Base-by-base conservation (phyloP, 495 filamentous ascomycete genomes). In the Ramalina peruviana region DNA sequence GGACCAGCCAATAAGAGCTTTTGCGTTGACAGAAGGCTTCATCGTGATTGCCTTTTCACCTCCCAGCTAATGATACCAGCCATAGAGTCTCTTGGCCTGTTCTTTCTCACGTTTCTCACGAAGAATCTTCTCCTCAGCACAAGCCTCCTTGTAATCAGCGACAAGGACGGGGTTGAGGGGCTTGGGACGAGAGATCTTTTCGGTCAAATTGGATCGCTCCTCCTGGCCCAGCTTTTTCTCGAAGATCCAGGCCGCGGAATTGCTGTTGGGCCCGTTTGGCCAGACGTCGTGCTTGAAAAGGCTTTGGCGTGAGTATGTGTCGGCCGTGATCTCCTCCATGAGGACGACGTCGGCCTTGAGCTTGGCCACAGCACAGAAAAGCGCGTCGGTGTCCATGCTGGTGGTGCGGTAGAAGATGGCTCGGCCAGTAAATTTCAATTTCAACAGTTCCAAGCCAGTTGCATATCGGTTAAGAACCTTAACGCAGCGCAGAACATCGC, bases 391-490 rank as follows among this genome's bases (percentile, higher is more conserved):
- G 17, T 27, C 45, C 27, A 48, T 37, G 26, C 25, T 49, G 26
- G n/a, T 23, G n/a, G 9, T 21, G 12, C 25, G 36, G 7, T 42
- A 25, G 15, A 56, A 45, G 26, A 42, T 50, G 36, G 43, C 47
- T 13, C 52, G 51, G 3, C 55, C 55, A 23, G 26, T 27, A 17
- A 57, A 57, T n/a, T 40, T 43, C 21, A 57, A 30, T 25, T 51
- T 54, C 19, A 57, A 36, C 15, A 47, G 21, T 1, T 54, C 43
- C 26, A 57, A 49, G 11, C 43, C 33, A 7, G 45, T 54, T 13
- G 51, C 51, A 39, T 48, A 21, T 23, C 41, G 37, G 3, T 38
- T 36, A 10, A 57, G 25, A 44, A 55, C 9, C 12, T 51, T 23
- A 6, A 57, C 40, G 40, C 49, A 45, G 43, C 48, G 48, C 7